Evolutionary conservation across 2,329 filamentous ascomycete species (phyloP), one percentile per base, ranked within the genome.

Genomic region (Penicillium aurantiogriseum): DNA sequence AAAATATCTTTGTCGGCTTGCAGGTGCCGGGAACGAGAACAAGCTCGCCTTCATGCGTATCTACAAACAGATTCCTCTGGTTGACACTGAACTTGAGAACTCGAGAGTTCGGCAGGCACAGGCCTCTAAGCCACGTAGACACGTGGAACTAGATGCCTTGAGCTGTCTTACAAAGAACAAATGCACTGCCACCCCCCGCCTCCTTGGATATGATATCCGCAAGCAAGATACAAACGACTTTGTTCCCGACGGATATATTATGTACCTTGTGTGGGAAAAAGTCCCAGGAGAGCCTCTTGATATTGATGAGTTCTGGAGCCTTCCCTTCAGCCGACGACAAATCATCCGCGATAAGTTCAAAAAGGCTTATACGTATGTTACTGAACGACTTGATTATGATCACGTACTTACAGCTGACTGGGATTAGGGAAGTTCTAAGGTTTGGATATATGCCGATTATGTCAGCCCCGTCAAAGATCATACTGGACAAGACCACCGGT

Each of bases 231-330:
- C 3, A 10, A 31, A 31, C 4, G 36, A 51, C 35, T 25, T 51
- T 51, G 48, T 31, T n/a, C 48, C 35, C 23, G 48, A 17, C 36
- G 36, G 48, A 31, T 51, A 51, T 42, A 51, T 51, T 7, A 10
- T 51, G 2, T n/a, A 39, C 23, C 10, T 51, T 27, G 35, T 31
- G 23, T 51, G 48, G 48, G 23, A 31, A 42, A 39, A 42, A 10
- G 48, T 42, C 17, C 5, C 0, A 51, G 48, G 48, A 23, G 9
- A 39, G 9, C 11, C 48, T 2, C 48, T 42, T 21, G 48, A 51
- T 23, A 4, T 5, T 17, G 0, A 42, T 23, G 15, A 40, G 15
- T 51, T 51, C 36, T 51, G 36, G 48, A 42, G 23, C 1, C n/a
- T 51, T 31, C 36, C 36, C 25, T 31, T 31, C 25, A 40, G 5